A percentile compares a stretch with the other conserved stretches of the same genome.
These are phyloP conservation scores for Podospora pseudopauciseta DNA, from an alignment of 495 filamentous ascomycete genomes.

Conservation along the genomic window DNA sequence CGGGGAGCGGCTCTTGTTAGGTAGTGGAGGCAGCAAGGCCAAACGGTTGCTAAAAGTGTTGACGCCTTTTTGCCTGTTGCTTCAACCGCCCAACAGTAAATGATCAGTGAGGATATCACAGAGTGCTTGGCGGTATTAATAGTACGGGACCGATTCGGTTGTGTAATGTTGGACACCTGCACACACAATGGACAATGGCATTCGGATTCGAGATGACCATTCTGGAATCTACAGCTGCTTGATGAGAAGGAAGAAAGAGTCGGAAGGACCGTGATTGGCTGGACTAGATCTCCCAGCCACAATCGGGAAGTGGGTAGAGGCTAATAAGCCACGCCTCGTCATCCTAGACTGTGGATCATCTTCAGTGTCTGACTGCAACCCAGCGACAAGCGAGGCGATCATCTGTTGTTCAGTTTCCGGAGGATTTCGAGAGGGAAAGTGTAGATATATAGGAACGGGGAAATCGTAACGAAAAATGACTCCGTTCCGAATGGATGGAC, in stretches of 20 bases:
- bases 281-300: not conserved
- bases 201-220: not conserved
- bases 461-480: not conserved
- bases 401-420: not conserved
- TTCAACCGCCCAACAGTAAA: not conserved
- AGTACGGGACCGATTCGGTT: not conserved
- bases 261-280: not conserved
- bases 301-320: conserved; percentile 8
- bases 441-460: not conserved
- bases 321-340: conserved; percentile 21
- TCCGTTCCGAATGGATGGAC: not conserved
- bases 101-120: not conserved
- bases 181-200: not conserved
- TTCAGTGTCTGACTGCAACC: not conserved
- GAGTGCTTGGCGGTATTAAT: not conserved
- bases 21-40: not conserved
- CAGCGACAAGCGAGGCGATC: not conserved
- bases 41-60: conserved; percentile 1
- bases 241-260: not conserved
- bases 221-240: not conserved
- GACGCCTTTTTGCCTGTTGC: conserved; percentile 12
- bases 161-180: not conserved
- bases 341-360: conserved; percentile 10
- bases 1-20: not conserved
- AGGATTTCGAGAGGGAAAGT: not conserved